A percentile compares a stretch with the other conserved stretches of the same genome.
phyloP scores from a whole-genome alignment of 2,329 filamentous ascomycete genomes.

The Stagonosporopsis rhizophila region DNA sequence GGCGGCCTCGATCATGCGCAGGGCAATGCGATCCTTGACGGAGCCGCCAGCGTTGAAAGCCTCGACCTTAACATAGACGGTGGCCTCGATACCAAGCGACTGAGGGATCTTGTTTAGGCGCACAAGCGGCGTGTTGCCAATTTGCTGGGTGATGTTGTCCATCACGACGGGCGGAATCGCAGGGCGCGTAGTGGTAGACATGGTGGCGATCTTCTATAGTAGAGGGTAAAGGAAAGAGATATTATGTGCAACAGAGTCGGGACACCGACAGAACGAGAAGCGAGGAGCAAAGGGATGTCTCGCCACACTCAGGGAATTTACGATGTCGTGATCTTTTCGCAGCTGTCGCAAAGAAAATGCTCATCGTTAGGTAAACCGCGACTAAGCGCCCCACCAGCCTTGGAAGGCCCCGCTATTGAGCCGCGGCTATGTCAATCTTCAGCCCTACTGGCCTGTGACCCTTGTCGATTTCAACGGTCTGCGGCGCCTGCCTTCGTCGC shows the following conservation, averaged over 20 bases:
- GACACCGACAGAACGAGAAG: neutral
- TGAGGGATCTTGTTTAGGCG: slow-evolving; percentile 92
- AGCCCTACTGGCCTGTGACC: slow-evolving; percentile 5
- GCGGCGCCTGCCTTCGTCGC: neutral
- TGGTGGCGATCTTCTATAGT: slow-evolving; percentile 31
- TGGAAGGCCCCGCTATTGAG: slow-evolving; percentile 11
- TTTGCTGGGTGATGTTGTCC: slow-evolving; percentile 80
- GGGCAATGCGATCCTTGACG: slow-evolving; percentile 92
- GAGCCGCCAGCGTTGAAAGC: slow-evolving; percentile 93
- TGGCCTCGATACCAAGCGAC: slow-evolving; percentile 85
- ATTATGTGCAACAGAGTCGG: neutral
- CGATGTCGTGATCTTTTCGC: slow-evolving; percentile 18
- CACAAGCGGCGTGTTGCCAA: slow-evolving; percentile 95
- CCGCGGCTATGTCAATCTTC: slow-evolving; percentile 14
- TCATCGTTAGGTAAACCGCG: slow-evolving; percentile 17
- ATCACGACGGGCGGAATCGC: slow-evolving; percentile 63
- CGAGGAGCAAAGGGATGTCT: slow-evolving; percentile 7
- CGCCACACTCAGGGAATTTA: slow-evolving; percentile 13
- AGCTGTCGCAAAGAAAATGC: slow-evolving; percentile 21
- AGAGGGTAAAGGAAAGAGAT: neutral
- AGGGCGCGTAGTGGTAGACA: slow-evolving; percentile 59
- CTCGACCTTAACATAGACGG: slow-evolving; percentile 90
- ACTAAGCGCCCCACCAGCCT: slow-evolving; percentile 10
- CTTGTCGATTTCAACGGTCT: neutral
- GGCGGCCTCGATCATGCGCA: slow-evolving; percentile 97